phyloP scores from a whole-genome alignment of 106 monocot genomes.

The Xerophyta viscosa region DNA sequence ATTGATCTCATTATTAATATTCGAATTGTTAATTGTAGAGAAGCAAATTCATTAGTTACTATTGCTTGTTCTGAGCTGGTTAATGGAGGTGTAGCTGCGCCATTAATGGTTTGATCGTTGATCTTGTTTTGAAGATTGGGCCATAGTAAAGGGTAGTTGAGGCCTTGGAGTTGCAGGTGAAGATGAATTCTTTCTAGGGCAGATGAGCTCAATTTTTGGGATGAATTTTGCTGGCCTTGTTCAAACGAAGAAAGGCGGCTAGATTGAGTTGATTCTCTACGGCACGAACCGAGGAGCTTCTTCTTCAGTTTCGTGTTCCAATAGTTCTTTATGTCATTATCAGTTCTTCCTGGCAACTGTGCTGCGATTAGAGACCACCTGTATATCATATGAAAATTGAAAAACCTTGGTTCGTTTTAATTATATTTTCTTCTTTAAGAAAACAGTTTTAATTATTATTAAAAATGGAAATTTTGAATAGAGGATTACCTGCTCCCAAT shows the following conservation, averaged over 20 bases:
- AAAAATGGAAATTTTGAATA: neutral
- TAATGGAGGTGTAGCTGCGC: no score
- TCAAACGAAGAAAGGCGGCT: conserved; percentile 10
- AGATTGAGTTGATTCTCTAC: conserved; percentile 2
- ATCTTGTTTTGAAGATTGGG: conserved; percentile 19
- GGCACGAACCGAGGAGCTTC: conserved; percentile 24
- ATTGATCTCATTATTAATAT: no score
- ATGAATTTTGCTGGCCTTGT: neutral
- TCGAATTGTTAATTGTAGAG: no score
- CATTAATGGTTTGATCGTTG: no score
- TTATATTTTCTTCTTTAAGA: neutral
- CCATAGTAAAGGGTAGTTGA: conserved; percentile 26
- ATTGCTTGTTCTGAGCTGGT: no score
- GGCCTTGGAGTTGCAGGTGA: conserved; percentile 37
- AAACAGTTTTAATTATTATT: neutral
- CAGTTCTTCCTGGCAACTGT: conserved; percentile 57
- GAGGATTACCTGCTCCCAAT: conserved; percentile 52
- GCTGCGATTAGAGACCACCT: conserved; percentile 63
- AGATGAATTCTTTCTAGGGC: conserved; percentile 60
- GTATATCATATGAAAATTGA: no score
- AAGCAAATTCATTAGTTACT: no score
- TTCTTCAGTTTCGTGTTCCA: conserved; percentile 43
- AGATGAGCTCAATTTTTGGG: conserved; percentile 22
- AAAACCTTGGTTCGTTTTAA: no score
- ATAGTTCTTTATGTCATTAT: conserved; percentile 56